Percentiles rank a stretch among this genome's conserved stretches.
Evolutionary conservation across 805 yeast species (phyloP).

Genomic region (Yarrowia bubula): DNA sequence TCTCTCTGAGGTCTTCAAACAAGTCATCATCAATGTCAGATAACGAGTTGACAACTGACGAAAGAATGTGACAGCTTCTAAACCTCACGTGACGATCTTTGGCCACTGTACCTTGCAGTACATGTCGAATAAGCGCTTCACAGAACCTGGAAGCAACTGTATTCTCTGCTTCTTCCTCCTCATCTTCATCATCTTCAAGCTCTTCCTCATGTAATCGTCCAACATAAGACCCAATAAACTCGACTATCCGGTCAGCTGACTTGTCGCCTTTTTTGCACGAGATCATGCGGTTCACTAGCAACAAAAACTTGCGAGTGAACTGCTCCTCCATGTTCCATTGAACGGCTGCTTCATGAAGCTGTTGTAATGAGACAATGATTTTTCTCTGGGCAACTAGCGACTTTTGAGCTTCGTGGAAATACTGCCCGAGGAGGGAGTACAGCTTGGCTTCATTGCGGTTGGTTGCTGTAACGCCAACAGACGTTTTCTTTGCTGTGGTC

Average conservation of each 20-base stretch:
- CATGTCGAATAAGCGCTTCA: constrained; percentile 59
- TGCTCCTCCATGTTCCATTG: constrained; percentile 53
- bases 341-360: constrained; percentile 54
- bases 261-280: constrained; percentile 66
- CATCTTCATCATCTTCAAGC: constrained; percentile 33
- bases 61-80: constrained; percentile 72
- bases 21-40: constrained; percentile 74
- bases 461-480: background rate
- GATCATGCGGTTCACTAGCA: constrained; percentile 61
- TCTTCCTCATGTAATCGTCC: constrained; percentile 41
- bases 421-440: constrained; percentile 45
- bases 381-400: constrained; percentile 75
- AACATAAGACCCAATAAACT: constrained; percentile 60
- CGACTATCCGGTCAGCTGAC: constrained; percentile 73
- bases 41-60: constrained; percentile 65
- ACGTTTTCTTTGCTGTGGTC: constrained; percentile 13
- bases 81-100: constrained; percentile 73
- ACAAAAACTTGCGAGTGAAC: constrained; percentile 61
- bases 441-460: constrained; percentile 27
- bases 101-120: constrained; percentile 76
- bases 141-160: constrained; percentile 52
- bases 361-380: constrained; percentile 59
- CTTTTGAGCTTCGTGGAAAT: constrained; percentile 77
- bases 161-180: constrained; percentile 42
- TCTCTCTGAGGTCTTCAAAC: constrained; percentile 59